These are phyloP conservation scores for Corymbia maculata DNA, from an alignment of 345 rosid genomes.

Conservation along the genomic window DNA sequence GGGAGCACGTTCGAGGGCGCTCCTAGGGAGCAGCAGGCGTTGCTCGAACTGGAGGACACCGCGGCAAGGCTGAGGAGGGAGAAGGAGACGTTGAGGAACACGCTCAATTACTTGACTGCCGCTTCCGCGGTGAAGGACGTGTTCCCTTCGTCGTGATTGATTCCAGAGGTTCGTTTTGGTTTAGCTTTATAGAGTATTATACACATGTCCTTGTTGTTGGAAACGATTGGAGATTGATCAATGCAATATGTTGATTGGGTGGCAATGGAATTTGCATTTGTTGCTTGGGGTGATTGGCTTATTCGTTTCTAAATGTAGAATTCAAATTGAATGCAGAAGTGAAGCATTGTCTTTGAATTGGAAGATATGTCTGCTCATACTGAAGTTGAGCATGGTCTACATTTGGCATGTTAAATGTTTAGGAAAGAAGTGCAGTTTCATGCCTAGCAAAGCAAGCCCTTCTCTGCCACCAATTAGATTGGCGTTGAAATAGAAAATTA, in stretches of 20 bases:
- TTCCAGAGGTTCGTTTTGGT: not conserved
- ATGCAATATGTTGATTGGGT: not conserved
- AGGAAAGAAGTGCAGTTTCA: not conserved
- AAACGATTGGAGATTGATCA: not conserved
- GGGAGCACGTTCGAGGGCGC: constrained; percentile 94
- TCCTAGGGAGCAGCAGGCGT: constrained; percentile 86
- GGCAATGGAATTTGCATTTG: not conserved
- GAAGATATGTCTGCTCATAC: not conserved
- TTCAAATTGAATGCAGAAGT: not conserved
- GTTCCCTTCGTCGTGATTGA: constrained; percentile 51
- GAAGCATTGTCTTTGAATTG: not conserved
- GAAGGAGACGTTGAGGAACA: constrained; percentile 89
- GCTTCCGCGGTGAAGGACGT: constrained; percentile 95
- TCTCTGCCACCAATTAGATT: not conserved
- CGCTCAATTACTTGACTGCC: constrained; percentile 80
- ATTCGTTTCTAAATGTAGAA: not conserved
- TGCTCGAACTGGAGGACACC: constrained; percentile 88
- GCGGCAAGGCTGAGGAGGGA: constrained; percentile 87
- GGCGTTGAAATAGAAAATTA: not conserved
- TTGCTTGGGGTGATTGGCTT: not conserved
- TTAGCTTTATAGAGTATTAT: not conserved
- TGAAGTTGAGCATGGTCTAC: not conserved
- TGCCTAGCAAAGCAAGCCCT: not conserved
- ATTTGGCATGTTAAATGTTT: not conserved
- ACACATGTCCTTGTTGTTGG: not conserved